phyloP scores from a whole-genome alignment of 768 basidiomycete species.

The Strobilomyces echinocephalus region DNA sequence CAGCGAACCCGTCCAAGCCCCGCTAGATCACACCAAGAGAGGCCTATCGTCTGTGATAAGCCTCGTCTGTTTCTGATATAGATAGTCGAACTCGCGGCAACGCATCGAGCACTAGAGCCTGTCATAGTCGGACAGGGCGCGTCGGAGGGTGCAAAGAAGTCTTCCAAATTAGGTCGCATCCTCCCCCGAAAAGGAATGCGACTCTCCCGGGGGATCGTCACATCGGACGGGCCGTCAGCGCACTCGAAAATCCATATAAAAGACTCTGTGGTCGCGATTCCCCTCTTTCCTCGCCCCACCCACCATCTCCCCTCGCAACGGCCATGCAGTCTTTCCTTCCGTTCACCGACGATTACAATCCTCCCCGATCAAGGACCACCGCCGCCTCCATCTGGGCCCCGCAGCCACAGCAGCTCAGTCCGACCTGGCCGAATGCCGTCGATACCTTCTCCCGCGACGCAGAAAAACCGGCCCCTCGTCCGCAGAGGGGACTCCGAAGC shows the following conservation, averaged over 20 bases:
- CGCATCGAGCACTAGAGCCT: conserved; percentile 22
- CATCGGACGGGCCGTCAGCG: conserved; percentile 19
- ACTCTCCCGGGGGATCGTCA: conserved; percentile 31
- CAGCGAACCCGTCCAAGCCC: background rate
- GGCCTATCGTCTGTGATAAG: conserved; percentile 2
- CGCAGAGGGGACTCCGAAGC: conserved; percentile 24
- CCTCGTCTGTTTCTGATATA: conserved; percentile 15
- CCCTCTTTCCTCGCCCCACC: conserved; percentile 39
- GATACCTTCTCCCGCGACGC: conserved; percentile 55
- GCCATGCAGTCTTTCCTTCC: conserved; percentile 33
- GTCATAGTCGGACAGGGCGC: conserved; percentile 23
- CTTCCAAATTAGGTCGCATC: conserved; percentile 28
- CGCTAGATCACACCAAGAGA: background rate
- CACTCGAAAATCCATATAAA: conserved; percentile 34
- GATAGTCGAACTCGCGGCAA: conserved; percentile 18
- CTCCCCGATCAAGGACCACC: conserved; percentile 37
- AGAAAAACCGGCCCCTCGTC: conserved; percentile 36
- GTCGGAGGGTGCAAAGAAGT: conserved; percentile 27
- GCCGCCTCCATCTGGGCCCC: conserved; percentile 78
- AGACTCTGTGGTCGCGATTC: conserved; percentile 15
- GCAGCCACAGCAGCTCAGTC: conserved; percentile 63
- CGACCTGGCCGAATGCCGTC: conserved; percentile 63
- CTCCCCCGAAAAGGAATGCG: conserved; percentile 31
- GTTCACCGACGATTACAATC: conserved; percentile 38
- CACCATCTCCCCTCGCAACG: conserved; percentile 33